Conservation (phyloP, 140 eudicot species). For the Anethum foeniculum region DNA sequence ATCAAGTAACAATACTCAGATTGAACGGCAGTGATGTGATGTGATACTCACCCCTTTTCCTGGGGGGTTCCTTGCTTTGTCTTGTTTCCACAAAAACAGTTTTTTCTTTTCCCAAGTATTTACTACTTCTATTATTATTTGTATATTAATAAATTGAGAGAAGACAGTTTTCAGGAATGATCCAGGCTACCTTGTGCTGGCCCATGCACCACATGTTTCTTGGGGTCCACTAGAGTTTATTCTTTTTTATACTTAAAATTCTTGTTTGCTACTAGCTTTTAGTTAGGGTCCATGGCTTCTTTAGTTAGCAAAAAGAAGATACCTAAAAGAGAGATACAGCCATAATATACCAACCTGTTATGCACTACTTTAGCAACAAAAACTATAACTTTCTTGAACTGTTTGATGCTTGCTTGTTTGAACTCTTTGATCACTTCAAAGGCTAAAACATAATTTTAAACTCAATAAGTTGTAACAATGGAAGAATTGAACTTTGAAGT, state of each 20-base stretch:
- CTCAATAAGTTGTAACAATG: background rate
- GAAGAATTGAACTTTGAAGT: background rate
- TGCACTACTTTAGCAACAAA: background rate
- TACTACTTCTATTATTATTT: background rate
- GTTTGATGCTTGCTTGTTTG: background rate
- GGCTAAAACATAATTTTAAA: background rate
- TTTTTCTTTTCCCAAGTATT: background rate
- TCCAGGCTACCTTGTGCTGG: background rate
- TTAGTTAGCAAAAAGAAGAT: background rate
- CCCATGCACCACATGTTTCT: slow-evolving; percentile 1
- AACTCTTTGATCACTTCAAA: background rate
- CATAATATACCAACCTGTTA: background rate
- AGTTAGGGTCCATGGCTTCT: background rate
- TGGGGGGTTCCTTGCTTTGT: background rate
- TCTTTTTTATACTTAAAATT: background rate
- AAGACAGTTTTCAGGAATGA: slow-evolving; percentile 5
- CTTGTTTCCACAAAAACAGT: background rate
- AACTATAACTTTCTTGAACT: background rate
- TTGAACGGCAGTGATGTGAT: background rate
- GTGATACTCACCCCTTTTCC: background rate
- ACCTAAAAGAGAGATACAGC: background rate
- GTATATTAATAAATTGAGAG: background rate
- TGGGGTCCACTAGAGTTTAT: background rate
- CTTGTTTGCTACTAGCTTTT: background rate
- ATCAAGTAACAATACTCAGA: background rate